Percentiles rank a stretch among this genome's conserved stretches.
These are phyloP conservation scores for Dryas drummondii DNA, from an alignment of 306 rosid species.

Conservation along the genomic window DNA sequence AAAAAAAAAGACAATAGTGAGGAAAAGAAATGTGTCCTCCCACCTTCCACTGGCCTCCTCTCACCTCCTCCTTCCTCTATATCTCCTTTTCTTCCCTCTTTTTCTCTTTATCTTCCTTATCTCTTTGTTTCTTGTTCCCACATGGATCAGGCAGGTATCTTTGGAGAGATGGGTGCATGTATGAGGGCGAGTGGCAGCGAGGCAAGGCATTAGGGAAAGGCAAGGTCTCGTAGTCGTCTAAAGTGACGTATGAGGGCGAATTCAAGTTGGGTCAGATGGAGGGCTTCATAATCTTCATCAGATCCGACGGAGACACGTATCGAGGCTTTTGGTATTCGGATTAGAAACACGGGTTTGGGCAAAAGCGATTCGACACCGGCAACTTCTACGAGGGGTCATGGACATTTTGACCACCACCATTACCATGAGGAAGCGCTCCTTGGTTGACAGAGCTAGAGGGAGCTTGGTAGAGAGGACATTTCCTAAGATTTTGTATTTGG, in stretches of 20 bases:
- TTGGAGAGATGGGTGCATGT: conserved; percentile 94
- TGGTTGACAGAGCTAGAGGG: conserved; percentile 54
- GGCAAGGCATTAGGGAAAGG: conserved; percentile 94
- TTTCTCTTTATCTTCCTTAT: no score
- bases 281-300: conserved; percentile 72
- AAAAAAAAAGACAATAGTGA: no score
- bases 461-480: conserved; percentile 61
- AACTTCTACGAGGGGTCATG: conserved; percentile 81
- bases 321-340: conserved; percentile 85
- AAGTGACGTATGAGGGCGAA: conserved; percentile 87
- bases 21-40: no score
- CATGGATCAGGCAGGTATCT: conserved; percentile 87
- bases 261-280: conserved; percentile 93
- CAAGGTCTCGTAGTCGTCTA: conserved; percentile 90
- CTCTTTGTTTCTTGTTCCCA: conserved; percentile 17
- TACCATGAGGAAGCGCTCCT: conserved; percentile 67
- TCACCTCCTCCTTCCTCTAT: no score
- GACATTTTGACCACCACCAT: conserved; percentile 39
- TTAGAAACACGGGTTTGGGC: no score
- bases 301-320: conserved; percentile 78
- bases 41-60: no score
- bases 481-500: conserved; percentile 91
- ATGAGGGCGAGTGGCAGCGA: conserved; percentile 85
- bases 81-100: no score
- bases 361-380: conserved; percentile 72